These are phyloP conservation scores for Pleurotus ostreatus DNA, from an alignment of 768 basidiomycete species.

Conservation along the genomic window DNA sequence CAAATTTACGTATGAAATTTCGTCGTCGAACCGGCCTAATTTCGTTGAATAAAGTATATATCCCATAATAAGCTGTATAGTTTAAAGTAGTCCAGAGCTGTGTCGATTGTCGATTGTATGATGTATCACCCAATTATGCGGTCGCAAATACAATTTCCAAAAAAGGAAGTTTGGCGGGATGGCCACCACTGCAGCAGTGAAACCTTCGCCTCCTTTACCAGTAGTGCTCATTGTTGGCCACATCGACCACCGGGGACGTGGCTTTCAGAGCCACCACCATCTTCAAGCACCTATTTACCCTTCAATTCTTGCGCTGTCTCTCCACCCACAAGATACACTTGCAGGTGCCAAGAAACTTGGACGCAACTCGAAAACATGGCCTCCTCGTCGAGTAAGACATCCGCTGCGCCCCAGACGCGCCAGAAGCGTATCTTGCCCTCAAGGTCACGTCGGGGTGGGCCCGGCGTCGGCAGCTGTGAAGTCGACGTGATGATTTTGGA, in stretches of 20 bases:
- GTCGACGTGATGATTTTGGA: slow-evolving; percentile 83
- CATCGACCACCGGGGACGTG: slow-evolving; percentile 4
- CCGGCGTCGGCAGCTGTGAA: slow-evolving; percentile 76
- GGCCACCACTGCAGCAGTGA: background rate
- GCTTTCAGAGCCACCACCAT: background rate
- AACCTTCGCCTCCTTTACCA: background rate
- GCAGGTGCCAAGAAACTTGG: background rate
- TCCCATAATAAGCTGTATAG: too few relatives aligned
- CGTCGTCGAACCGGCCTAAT: background rate
- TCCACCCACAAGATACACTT: too few relatives aligned
- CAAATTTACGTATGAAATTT: background rate
- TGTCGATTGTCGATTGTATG: too few relatives aligned
- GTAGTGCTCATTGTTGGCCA: background rate
- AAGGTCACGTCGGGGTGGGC: slow-evolving; percentile 75
- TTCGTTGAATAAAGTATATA: too few relatives aligned
- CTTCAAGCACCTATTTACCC: too few relatives aligned
- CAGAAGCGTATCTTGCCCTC: slow-evolving; percentile 82
- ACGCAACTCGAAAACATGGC: slow-evolving; percentile 27
- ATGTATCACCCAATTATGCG: too few relatives aligned
- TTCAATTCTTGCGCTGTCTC: too few relatives aligned
- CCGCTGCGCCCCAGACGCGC: slow-evolving; percentile 34
- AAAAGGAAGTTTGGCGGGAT: background rate
- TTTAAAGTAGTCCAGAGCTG: too few relatives aligned
- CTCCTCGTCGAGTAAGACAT: slow-evolving; percentile 29
- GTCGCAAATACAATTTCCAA: too few relatives aligned